Conservation (phyloP, 179 eudicot species). For the Camellia oleifera region DNA sequence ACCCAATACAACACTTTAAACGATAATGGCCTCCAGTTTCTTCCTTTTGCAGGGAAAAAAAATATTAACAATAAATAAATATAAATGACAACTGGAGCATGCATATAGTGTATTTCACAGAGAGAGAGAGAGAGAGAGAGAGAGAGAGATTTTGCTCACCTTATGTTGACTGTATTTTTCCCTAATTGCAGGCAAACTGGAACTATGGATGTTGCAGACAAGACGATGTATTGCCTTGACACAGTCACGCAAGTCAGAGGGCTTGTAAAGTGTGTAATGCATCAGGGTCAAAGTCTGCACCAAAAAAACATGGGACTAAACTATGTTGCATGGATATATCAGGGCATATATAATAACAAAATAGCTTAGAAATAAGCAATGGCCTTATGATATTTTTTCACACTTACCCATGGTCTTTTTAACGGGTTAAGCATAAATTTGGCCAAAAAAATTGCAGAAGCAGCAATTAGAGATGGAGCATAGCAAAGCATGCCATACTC, state of each 20-base stretch:
- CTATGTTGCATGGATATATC: no score
- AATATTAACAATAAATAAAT: no score
- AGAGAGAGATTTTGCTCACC: conserved; percentile 29
- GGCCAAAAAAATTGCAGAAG: conserved; percentile 68
- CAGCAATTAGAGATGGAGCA: conserved; percentile 64
- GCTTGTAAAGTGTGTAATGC: conserved; percentile 74
- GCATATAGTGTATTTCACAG: no score
- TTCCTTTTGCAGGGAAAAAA: no score
- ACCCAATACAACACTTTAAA: no score
- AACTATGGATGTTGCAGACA: conserved; percentile 43
- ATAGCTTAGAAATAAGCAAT: no score
- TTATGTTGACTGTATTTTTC: conserved; percentile 87
- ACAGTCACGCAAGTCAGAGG: conserved; percentile 59
- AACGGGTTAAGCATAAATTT: conserved; percentile 45
- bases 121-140: neutral
- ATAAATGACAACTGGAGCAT: no score
- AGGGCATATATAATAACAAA: no score
- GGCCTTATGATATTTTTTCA: no score
- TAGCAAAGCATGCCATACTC: conserved; percentile 67
- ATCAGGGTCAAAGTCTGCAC: conserved; percentile 56
- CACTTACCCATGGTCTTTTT: conserved; percentile 59
- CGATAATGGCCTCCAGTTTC: no score
- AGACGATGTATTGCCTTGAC: conserved; percentile 62
- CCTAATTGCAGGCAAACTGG: conserved; percentile 71
- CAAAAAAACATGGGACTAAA: neutral